Base-by-base conservation (phyloP, 1,139 yeast genomes). In the Hyphopichia buzzinii region DNA sequence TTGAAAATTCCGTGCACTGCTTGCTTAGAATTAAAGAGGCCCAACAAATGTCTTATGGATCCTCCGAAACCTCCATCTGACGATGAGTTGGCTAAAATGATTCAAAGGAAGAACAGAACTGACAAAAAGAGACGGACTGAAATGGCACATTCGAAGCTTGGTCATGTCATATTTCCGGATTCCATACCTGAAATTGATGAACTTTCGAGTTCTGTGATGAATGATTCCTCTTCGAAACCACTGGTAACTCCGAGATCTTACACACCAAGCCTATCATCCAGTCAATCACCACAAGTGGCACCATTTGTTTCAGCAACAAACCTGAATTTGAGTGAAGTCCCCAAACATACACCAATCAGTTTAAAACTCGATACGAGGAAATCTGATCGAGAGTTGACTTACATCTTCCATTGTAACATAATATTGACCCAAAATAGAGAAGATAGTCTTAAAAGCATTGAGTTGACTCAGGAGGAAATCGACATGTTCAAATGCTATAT, bases 91-190 rank as follows among this genome's bases (percentile, higher is more conserved):
- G 41, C 40, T 34, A 43, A 54, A 12, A 59, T 57, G 15, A 43
- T 49, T 40, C 61, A 57, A 38, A 36, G 64, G 11, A 52, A 53
- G 35, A 46, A 48, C 27, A 24, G 60, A 30, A 45, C 57, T 35
- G 46, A 35, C 14, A 46, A 28, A 31, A 31, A 35, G 21, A 33
- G 30, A 30, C 25, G 24, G n/a, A n/a, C n/a, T n/a, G 10, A 19
- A 83, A 89, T 41, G 95, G 89, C 46, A 79, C 72, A 62, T 81
- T 87, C 39, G 97, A 89, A 64, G 87, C 90, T 55, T 87, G 95
- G 94, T 85, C 95, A 39, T 88, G 85, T 54, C 96, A 89, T 51
- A 86, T 3, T 27, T 11, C 19, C 30, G 4, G 30, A 27, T 11
- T 4, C 30, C 4, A 17, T 27, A 3, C 19, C 30, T 4, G 30